Base-by-base conservation (phyloP, 108 stramenopile species). In the Discostella stelligeroides region DNA sequence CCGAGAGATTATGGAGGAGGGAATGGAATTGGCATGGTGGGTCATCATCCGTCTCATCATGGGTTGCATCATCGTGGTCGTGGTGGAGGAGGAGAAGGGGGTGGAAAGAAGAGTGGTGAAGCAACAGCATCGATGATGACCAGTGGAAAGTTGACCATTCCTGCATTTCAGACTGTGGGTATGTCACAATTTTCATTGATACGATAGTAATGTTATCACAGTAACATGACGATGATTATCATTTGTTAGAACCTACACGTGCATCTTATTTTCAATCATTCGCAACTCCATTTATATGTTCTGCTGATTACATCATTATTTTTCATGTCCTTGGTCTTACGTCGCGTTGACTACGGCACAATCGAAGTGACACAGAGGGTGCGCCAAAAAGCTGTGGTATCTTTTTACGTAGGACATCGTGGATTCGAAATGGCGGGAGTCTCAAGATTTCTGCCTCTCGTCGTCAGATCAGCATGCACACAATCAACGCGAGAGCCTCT, bases 161-260 rank as follows among this genome's bases (percentile, higher is more conserved):
- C 77, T 47, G 40, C 69, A 18, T 85, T 86, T 60, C 64, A 73
- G 5, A 86, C 88, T 10, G 61, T 74, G 3, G 70, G 60, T 11
- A 74, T 89, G 76, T 81, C 81, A 30, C 88, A 89, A 55, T 89
- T 86, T 77, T 88, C 87, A 4, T 46, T 73, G 23, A 69, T 88
- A 34, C 76, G 87, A 66, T 88, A 57, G 68, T 55, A 34, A 5
- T 6, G 6, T 34, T 6, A 34, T 3, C 6, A 34, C 34, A 3
- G 6, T 6, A 34, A 34, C 34, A 34, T n/a, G n/a, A n/a, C n/a
- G n/a, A n/a, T n/a, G n/a, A n/a, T n/a, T n/a, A n/a, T n/a, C n/a
- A n/a, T n/a, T n/a, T n/a, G n/a, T n/a, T n/a, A n/a, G n/a, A n/a
- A n/a, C n/a, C n/a, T n/a, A n/a, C n/a, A n/a, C n/a, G n/a, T n/a